Conservation (phyloP, 78 protist species). For the slime mould (Dictyostelium discoideum) region DNA sequence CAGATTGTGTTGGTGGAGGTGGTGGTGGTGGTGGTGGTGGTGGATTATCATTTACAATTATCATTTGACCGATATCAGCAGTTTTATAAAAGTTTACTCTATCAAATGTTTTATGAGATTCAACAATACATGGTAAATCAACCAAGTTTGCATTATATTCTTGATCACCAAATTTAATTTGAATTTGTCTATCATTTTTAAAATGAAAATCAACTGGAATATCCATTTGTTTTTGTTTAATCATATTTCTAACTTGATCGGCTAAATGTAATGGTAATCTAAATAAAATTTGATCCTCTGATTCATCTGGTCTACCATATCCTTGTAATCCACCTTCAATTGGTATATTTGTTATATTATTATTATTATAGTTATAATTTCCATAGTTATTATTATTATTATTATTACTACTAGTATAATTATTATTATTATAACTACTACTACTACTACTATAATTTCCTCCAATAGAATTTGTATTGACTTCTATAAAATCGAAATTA, state of each 20-base stretch:
- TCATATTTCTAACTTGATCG: constrained; percentile 39
- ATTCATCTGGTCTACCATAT: constrained; percentile 41
- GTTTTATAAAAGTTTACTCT: constrained; percentile 62
- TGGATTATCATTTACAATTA: constrained; percentile 5
- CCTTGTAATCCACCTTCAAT: constrained; percentile 24
- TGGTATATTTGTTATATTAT: not conserved
- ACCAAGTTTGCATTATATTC: constrained; percentile 8
- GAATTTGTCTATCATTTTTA: constrained; percentile 23
- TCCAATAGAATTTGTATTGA: not conserved
- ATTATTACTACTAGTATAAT: not conserved
- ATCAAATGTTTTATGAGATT: constrained; percentile 74
- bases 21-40: not conserved
- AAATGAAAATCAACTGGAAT: constrained; percentile 40
- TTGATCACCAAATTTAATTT: constrained; percentile 50
- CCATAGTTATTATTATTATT: not conserved
- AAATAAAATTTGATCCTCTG: constrained; percentile 52
- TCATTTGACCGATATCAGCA: constrained; percentile 77
- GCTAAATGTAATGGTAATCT: constrained; percentile 33
- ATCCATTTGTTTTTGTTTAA: constrained; percentile 53
- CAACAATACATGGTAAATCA: constrained; percentile 71
- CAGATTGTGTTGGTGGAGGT: not conserved
- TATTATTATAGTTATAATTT: not conserved
- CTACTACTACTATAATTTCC: not conserved
- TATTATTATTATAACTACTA: not conserved
- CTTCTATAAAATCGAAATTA: not conserved